Evolutionary conservation across 2,329 filamentous ascomycete genomes (phyloP), one percentile per base, ranked within the genome.

Genomic region (Cladosporium sp.): DNA sequence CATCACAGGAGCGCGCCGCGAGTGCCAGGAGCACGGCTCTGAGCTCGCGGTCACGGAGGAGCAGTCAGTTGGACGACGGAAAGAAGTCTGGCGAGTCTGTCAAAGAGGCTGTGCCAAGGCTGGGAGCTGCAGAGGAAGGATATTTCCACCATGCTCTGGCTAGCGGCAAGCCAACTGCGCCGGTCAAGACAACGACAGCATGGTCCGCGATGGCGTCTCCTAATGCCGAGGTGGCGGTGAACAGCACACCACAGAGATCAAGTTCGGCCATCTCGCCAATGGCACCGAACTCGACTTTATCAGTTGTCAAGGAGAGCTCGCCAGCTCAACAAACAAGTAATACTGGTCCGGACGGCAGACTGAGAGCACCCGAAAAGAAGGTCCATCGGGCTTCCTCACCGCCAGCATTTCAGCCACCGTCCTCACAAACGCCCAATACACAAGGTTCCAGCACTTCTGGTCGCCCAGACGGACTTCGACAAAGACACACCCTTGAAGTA

Each of bases 401-500:
- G 66, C 81, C 76, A 70, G 80, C 73, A 68, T 81, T 71, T 30
- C 78, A 63, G 54, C 68, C 71, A 44, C 65, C 73, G 0, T 60
- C 65, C 26, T 66, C 76, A 2, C 88, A 90, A 11, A 83, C 89
- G 69, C 76, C 60, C 74, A 86, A 73, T 86, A 80, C 64, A 30
- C 76, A 78, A 62, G 73, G 76, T 34, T 72, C 78, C 21, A 76
- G 76, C 51, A 47, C 57, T 74, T 78, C 44, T 78, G 77, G 86
- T 10, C 82, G 83, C 15, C 81, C 83, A 36, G 79, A 85, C 24
- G 85, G 86, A 65, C 81, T 94, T 59, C 90, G 90, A 77, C 92
- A 97, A 68, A 88, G 93, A 70, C 91, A 97, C 79, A 97, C 92
- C 0, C 84, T 97, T 30, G 92, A 97, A 78, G 92, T 97, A 0